Base-by-base conservation (phyloP, 495 filamentous ascomycete genomes). In the Lentithecium fluviatile region DNA sequence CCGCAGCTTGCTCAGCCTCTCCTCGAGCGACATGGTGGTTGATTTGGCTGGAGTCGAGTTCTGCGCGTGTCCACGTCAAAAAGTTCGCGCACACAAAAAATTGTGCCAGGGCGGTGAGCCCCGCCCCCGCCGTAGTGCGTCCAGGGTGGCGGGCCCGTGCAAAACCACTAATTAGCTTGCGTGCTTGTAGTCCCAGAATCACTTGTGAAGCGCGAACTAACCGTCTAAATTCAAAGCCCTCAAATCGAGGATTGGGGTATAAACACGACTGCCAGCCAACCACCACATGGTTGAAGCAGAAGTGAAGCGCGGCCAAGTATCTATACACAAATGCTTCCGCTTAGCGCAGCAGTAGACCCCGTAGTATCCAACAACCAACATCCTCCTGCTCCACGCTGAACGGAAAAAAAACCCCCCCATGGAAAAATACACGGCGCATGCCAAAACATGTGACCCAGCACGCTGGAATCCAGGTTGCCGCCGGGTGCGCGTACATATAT, bases 1-100 rank as follows among this genome's bases (percentile, higher is more conserved):
- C 21, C 94, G 88, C 71, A 97, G 96, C 81, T 91, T 96, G 73
- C 93, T 88, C 68, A 98, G 82, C 80, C 89, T 95, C 78, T 93
- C 93, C 68, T 84, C 82, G 63, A 97, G 78, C 72, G 90, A 88
- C 83, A 88, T 83, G 34, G 55, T 47, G 60, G 42, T 32, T 45
- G 17, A 37, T 29, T 20, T 32, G 29, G 8, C 13, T 40, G 19
- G 21, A 5, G 46, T 50, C 19, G 36, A 60, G 15, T 60, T 32
- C 29, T 48, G 11, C 21, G 19, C 47, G 34, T 20, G 52, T 36
- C 56, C 49, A n/a, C n/a, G n/a, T n/a, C n/a, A n/a, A 52, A 60
- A 60, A 62, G 50, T 54, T 55, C 4, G 29, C 42, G 24, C 37
- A 19, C 49, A 62, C 50, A 42, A 62, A 62, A 34, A n/a, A 46